Base-by-base conservation (phyloP, 495 filamentous ascomycete genomes). In the Penicillium soppii region DNA sequence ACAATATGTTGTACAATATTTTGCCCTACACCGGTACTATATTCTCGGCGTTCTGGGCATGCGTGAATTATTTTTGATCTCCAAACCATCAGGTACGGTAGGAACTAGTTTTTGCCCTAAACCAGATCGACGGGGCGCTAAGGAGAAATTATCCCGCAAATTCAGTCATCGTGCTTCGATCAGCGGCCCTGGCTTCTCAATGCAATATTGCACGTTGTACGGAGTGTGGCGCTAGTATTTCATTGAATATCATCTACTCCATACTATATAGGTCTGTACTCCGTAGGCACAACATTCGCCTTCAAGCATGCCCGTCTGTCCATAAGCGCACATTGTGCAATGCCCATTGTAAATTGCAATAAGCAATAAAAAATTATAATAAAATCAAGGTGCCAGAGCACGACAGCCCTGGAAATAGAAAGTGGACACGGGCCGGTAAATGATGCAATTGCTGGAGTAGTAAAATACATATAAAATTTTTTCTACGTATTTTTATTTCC, bases 61-160 rank as follows among this genome's bases (percentile, higher is more conserved):
- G 58, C 47, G 50, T 52, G 46, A 56, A 49, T 61, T 56, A 19
- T 59, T 47, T 12, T 8, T 2, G 49, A 37, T 53, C 46, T 45
- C 25, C 40, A 7, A 36, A n/a, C 6, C 54, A 50, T 56, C 58
- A 62, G 59, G 56, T 57, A 59, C 58, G 47, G 26, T 22, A 33
- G 20, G 53, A 37, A 42, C 44, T 38, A 45, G 35, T 21, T 7
- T 35, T 35, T 33, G 59, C 42, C 44, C 53, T 63, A 63, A 53
- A 45, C 49, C 56, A 25, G 62, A 58, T 56, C 49, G 33, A 58
- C 30, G 52, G 23, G 16, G 43, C 38, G 23, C 32, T 39, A 43
- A 33, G 49, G 53, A 52, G 47, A 17, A 58, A 53, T 54, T 61
- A 57, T 61, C 58, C 58, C 61, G 58, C 61, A 64, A 39, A 45